These are phyloP conservation scores for Quercus robur DNA, from an alignment of 306 rosid species.

Conservation along the genomic window DNA sequence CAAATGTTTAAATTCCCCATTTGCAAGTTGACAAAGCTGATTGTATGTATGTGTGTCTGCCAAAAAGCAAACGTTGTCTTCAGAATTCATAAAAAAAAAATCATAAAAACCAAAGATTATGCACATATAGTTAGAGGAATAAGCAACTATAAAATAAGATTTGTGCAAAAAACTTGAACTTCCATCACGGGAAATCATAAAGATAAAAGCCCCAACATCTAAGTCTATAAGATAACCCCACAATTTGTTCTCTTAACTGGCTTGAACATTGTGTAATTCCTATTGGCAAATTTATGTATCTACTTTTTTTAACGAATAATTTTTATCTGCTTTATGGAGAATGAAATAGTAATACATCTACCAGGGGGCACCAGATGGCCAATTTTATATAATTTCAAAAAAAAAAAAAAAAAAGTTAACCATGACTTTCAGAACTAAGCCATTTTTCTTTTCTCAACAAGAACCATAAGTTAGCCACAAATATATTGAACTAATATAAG, in stretches of 20 bases:
- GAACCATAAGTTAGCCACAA: not conserved
- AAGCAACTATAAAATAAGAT: not conserved
- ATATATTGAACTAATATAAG: not conserved
- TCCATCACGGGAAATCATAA: not conserved
- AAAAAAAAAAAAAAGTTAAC: not conserved
- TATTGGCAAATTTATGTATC: not conserved
- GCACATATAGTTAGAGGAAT: not conserved
- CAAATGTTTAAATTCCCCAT: slow-evolving; percentile 75
- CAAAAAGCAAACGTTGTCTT: not conserved
- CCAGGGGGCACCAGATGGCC: not conserved
- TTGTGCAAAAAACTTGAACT: not conserved
- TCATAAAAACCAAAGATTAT: slow-evolving; percentile 2
- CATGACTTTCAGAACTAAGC: not conserved
- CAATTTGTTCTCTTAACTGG: not conserved
- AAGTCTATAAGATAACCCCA: not conserved
- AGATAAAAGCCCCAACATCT: not conserved
- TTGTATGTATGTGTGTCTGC: slow-evolving; percentile 70
- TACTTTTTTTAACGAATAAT: not conserved
- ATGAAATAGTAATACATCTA: not conserved
- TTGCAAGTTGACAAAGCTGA: slow-evolving; percentile 82
- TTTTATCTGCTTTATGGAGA: not conserved
- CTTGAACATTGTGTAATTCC: not conserved
- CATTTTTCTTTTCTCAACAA: not conserved
- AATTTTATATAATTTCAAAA: not conserved
- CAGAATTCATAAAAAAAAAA: not conserved